Base-by-base conservation (phyloP, 495 filamentous ascomycete genomes). In the Parmelia sp. region DNA sequence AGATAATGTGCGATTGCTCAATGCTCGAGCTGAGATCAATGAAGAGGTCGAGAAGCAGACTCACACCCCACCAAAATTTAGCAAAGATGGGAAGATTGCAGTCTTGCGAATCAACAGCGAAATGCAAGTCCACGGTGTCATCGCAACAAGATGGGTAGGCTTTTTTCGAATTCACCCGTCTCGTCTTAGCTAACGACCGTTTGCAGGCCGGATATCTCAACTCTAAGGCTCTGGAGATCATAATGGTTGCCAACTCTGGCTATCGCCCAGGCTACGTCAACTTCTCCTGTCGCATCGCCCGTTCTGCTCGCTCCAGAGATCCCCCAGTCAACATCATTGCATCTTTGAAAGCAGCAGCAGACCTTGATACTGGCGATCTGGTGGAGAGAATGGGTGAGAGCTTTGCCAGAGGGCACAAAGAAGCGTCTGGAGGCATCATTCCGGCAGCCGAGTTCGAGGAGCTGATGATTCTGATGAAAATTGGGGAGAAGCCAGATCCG, bases 391-490 rank as follows among this genome's bases (percentile, higher is more conserved):
- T 86, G 15, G 82, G 84, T 3, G 77, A 80, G 51, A 71, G 66
- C 49, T 86, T 85, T 69, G 84, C 83, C 1, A 76, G 74, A 51
- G 84, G 84, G 0, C 84, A 86, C 68, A 82, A 79, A 63, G 81
- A 84, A 69, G 84, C 84, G 10, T 80, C 77, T 57, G 84, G 82
- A 0, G 84, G 84, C 0, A 81, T 84, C 39, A 75, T 87, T 7
- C 72, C 72, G 9, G 75, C 59, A 55, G 77, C 72, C 2, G 79
- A 80, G 60, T 87, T 86, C 68, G 82, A 86, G 57, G 83, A 85
- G 69, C 71, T 85, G 21, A 79, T 84, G 75, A 68, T 70, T 15
- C 61, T 82, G 15, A 73, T 86, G 74, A 75, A 77, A 67, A 72
- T 85, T 61, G 79, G 82, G 19, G 79, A 79, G 71, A 81, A 80